Evolutionary conservation across 169 alveolate species (phyloP), one percentile per base, ranked within the genome.

Genomic region (Babesia ovata): DNA sequence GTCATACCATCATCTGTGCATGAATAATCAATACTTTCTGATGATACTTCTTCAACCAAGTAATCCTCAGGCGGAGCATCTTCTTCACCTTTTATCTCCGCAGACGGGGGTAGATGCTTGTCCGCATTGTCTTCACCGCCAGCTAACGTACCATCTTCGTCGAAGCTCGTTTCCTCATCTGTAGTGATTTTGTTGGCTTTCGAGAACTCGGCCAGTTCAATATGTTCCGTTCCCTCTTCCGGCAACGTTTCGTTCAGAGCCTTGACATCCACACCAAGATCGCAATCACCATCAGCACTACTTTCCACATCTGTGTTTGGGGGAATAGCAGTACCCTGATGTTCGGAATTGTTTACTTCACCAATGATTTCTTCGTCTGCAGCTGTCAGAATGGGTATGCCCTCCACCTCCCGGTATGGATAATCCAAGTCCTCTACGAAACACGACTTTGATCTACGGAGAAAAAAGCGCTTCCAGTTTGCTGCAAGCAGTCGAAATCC

Each of bases 221-320:
- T 33, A 33, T 6, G 6, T 33, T 33, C 10, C 39, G 39, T 6
- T 33, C 39, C 39, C 39, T 33, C 39, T 6, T 33, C 39, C 39
- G 39, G 39, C 39, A 33, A 33, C 39, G 39, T 33, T 33, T 33
- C 66, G 26, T 16, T 28, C 24, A 62, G 29, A 62, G 57, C 10
- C 57, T 8, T 21, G 71, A 62, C 71, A 62, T 62, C 17, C 33
- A 16, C 57, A 62, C 42, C 57, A 62, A 56, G 24, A 62, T 17
- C 71, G 12, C 33, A 36, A 62, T n/a, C 59, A 46, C 33, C 16
- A 62, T 3, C 24, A 62, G 16, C 14, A 21, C 36, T 24, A 62
- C 71, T 8, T 2, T 3, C 53, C 33, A 11, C 71, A 45, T 62
- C 21, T 45, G 50, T 16, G 4, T 45, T 7, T 2, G 14, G n/a